Evolutionary conservation across 768 basidiomycete genomes (phyloP).

Genomic region (Pseudohyphozyma bogoriensis): DNA sequence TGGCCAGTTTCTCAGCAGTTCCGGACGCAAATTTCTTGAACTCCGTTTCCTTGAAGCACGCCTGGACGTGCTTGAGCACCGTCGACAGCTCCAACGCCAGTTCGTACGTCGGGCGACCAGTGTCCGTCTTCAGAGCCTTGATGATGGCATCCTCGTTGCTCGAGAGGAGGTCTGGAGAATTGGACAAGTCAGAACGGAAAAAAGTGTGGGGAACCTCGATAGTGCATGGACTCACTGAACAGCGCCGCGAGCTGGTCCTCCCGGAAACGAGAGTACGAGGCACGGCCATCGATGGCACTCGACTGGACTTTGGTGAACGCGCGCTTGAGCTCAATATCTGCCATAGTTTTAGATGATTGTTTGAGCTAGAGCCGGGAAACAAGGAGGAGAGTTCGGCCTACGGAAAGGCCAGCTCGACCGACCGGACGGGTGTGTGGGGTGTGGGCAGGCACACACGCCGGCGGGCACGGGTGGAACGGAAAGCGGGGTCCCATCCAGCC

Average conservation of each 20-base stretch:
- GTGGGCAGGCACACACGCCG: not conserved
- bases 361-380: not conserved
- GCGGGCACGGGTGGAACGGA: not conserved
- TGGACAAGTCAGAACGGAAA: no score
- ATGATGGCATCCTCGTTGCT: not conserved
- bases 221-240: not conserved
- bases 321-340: not conserved
- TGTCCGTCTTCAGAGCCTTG: not conserved
- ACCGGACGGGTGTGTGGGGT: not conserved
- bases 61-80: not conserved
- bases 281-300: not conserved
- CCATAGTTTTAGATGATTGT: not conserved
- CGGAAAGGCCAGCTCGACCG: not conserved
- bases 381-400: not conserved
- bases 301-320: not conserved
- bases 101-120: not conserved
- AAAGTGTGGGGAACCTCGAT: not conserved
- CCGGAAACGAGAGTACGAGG: not conserved
- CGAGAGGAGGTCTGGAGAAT: not conserved
- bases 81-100: not conserved
- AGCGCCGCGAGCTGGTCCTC: slow-evolving; percentile 1
- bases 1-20: not conserved
- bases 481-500: no score
- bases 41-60: not conserved
- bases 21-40: not conserved